A percentile compares a stretch with the other conserved stretches of the same genome.
phyloP scores from a whole-genome alignment of 2,329 filamentous ascomycete species.

The Fusarium albidum region DNA sequence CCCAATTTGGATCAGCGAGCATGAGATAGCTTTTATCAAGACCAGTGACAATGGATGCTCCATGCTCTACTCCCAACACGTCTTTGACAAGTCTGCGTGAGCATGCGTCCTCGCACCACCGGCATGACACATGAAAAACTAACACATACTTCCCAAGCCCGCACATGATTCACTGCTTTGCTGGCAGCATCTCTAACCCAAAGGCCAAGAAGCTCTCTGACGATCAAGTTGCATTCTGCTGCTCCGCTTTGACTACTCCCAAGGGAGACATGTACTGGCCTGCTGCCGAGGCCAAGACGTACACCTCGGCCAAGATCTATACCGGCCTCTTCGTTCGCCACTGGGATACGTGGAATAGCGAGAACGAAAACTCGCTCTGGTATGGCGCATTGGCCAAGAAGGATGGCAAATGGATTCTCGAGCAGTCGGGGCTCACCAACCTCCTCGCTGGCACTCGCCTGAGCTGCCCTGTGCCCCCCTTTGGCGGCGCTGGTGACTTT shows the following conservation, averaged over 20 bases:
- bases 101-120: slow-evolving; percentile 16
- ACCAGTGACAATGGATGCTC: slow-evolving; percentile 57
- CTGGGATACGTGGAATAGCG: slow-evolving; percentile 80
- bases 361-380: slow-evolving; percentile 77
- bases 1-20: slow-evolving; percentile 78
- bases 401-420: slow-evolving; percentile 51
- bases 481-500: slow-evolving; percentile 83
- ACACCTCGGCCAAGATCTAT: slow-evolving; percentile 75
- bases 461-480: slow-evolving; percentile 76
- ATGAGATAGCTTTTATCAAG: slow-evolving; percentile 66
- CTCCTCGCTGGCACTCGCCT: slow-evolving; percentile 67
- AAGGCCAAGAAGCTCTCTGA: slow-evolving; percentile 62
- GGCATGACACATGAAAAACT: neutral
- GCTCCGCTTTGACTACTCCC: slow-evolving; percentile 71
- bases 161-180: slow-evolving; percentile 57
- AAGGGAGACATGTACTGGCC: slow-evolving; percentile 75
- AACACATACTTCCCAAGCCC: slow-evolving; percentile 32
- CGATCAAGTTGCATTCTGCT: slow-evolving; percentile 61
- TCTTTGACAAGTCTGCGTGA: slow-evolving; percentile 49
- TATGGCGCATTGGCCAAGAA: slow-evolving; percentile 68
- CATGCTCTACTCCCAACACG: slow-evolving; percentile 52
- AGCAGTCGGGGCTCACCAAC: slow-evolving; percentile 63
- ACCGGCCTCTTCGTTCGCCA: slow-evolving; percentile 80
- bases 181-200: slow-evolving; percentile 64
- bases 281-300: slow-evolving; percentile 64